These are phyloP conservation scores for Cyclotella kingstonii DNA, from an alignment of 108 stramenopile species.

Conservation along the genomic window DNA sequence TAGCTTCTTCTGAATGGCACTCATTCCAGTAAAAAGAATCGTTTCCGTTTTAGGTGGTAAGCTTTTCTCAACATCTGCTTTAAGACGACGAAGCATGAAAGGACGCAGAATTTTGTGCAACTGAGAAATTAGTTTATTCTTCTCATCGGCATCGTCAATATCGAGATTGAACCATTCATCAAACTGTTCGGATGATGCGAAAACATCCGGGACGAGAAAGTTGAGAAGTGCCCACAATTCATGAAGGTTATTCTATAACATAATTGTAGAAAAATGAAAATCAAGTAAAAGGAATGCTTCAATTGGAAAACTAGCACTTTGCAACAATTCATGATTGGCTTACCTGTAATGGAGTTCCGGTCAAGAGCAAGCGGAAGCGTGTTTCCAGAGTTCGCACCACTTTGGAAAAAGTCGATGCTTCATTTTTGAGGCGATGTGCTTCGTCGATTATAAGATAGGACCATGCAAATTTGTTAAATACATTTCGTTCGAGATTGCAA, in stretches of 20 bases:
- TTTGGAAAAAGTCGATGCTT: conserved; percentile 83
- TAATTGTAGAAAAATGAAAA: neutral
- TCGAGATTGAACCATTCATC: conserved; percentile 94
- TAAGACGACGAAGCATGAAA: conserved; percentile 98
- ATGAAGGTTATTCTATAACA: conserved; percentile 79
- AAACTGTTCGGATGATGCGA: conserved; percentile 88
- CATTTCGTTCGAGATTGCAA: conserved; percentile 80
- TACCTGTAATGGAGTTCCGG: conserved; percentile 96
- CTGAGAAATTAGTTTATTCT: conserved; percentile 93
- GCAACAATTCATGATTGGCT: no score
- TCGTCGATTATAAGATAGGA: conserved; percentile 97
- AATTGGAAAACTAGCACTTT: no score
- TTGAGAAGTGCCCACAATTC: conserved; percentile 96
- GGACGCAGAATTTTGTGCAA: conserved; percentile 97
- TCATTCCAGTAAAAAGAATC: conserved; percentile 90
- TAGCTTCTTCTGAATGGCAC: conserved; percentile 87
- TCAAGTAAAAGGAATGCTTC: no score
- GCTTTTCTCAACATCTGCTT: conserved; percentile 88
- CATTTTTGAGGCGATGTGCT: conserved; percentile 97
- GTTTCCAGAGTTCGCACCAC: conserved; percentile 90
- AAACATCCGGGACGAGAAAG: conserved; percentile 88
- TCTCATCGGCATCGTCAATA: conserved; percentile 77
- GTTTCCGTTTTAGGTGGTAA: conserved; percentile 92
- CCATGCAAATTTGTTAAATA: conserved; percentile 90
- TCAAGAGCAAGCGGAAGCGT: conserved; percentile 89